These are phyloP conservation scores for Naganishia onofrii DNA, from an alignment of 768 basidiomycete species.

Conservation along the genomic window DNA sequence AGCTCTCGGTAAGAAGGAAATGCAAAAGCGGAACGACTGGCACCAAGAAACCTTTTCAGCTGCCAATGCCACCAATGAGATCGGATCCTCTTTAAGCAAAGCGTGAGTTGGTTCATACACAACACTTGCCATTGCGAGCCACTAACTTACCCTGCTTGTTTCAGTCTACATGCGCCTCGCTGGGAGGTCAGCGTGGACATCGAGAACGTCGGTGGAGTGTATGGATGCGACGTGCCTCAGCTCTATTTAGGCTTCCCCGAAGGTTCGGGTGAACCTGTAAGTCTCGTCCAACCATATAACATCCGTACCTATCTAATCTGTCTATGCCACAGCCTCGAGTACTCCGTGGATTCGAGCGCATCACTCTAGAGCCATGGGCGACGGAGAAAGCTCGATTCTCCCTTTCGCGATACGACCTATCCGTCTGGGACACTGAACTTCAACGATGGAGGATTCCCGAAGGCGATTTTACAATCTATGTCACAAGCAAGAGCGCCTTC, in stretches of 20 bases:
- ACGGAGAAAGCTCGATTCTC: slow-evolving; percentile 41
- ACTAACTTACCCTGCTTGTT: background rate
- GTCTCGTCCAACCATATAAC: background rate
- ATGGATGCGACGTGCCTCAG: slow-evolving; percentile 51
- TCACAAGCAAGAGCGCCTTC: slow-evolving; percentile 36
- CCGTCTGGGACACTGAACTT: slow-evolving; percentile 47
- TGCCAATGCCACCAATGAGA: slow-evolving; percentile 20
- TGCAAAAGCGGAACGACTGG: slow-evolving; percentile 21
- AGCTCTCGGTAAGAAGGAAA: background rate
- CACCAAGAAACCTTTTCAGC: slow-evolving; percentile 14
- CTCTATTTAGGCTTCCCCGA: slow-evolving; percentile 42
- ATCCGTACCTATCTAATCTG: background rate
- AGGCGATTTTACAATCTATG: slow-evolving; percentile 41
- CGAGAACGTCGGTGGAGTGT: slow-evolving; percentile 43
- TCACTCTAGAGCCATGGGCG: slow-evolving; percentile 43
- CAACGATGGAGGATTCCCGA: slow-evolving; percentile 46
- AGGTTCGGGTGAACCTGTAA: slow-evolving; percentile 27
- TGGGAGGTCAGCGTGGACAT: slow-evolving; percentile 44
- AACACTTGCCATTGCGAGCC: background rate
- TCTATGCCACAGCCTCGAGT: slow-evolving; percentile 15
- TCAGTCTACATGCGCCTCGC: slow-evolving; percentile 42
- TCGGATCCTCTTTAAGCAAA: slow-evolving; percentile 29
- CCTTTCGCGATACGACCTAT: slow-evolving; percentile 47
- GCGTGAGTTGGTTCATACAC: slow-evolving; percentile 24
- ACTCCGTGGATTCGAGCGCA: slow-evolving; percentile 30